Conservation (phyloP, 1,284 basidiomycete genomes). For the Pseudozyma sp. region DNA sequence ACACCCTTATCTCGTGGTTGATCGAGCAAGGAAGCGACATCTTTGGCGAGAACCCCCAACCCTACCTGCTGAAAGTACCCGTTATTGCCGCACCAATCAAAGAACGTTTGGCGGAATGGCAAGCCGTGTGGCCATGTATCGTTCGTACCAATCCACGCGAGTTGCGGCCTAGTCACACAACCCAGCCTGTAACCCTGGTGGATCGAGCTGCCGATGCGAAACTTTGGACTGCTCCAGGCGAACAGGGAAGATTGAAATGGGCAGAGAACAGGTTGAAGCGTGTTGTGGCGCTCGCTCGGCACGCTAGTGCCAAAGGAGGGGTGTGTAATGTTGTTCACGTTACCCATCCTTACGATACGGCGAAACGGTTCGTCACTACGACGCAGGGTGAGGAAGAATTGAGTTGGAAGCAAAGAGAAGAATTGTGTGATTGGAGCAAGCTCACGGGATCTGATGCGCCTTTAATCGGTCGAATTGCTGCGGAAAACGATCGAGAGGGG, state of each 20-base stretch:
- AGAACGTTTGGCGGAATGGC: conserved; percentile 74
- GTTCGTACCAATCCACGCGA: conserved; percentile 51
- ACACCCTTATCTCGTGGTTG: conserved; percentile 30
- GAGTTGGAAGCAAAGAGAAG: conserved; percentile 24
- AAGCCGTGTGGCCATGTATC: conserved; percentile 64
- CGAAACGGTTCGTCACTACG: not conserved
- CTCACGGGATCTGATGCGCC: conserved; percentile 23
- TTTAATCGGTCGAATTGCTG: conserved; percentile 12
- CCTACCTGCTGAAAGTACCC: conserved; percentile 76
- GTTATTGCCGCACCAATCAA: conserved; percentile 78
- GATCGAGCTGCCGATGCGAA: conserved; percentile 49
- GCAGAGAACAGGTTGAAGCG: conserved; percentile 34
- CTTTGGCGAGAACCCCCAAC: conserved; percentile 24
- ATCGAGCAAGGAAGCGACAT: not conserved
- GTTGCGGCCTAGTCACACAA: conserved; percentile 13
- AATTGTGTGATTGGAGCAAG: conserved; percentile 22
- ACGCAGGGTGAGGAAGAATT: not conserved
- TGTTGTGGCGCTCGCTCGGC: conserved; percentile 40
- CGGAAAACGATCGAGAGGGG: not conserved
- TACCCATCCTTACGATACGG: conserved; percentile 37
- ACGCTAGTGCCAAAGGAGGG: conserved; percentile 13
- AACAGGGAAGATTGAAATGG: conserved; percentile 24
- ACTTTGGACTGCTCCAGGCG: conserved; percentile 26
- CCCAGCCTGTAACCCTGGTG: conserved; percentile 33
- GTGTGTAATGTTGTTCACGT: conserved; percentile 39